phyloP scores from a whole-genome alignment of 805 yeast species.

The Barnettozyma sucrosica region DNA sequence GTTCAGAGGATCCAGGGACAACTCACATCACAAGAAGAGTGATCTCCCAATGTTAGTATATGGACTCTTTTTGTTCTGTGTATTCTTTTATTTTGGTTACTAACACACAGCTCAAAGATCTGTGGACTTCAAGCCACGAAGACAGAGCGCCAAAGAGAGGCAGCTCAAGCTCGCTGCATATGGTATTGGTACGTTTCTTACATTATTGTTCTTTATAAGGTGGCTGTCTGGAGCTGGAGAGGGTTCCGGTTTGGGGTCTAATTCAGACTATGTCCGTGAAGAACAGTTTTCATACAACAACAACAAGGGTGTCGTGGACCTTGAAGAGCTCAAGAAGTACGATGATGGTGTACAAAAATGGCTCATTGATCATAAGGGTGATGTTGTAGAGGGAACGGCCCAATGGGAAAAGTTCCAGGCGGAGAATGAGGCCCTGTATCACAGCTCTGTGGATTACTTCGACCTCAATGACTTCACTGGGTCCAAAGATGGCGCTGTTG shows the following conservation, averaged over 20 bases:
- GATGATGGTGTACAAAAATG: constrained; percentile 35
- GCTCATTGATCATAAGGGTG: constrained; percentile 31
- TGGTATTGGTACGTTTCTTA: neutral
- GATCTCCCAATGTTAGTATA: constrained; percentile 42
- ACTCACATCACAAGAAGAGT: constrained; percentile 35
- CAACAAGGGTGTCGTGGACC: constrained; percentile 28
- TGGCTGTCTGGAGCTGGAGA: neutral
- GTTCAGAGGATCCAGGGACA: constrained; percentile 22
- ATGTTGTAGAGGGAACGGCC: constrained; percentile 25
- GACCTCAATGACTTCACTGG: constrained; percentile 59
- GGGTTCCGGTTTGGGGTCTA: neutral
- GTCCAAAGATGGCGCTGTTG: constrained; percentile 38
- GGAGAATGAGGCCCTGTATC: constrained; percentile 35
- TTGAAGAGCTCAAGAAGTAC: constrained; percentile 27
- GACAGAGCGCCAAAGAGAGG: neutral
- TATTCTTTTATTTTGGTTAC: neutral
- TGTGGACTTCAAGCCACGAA: constrained; percentile 26
- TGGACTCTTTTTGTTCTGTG: too few species aligned
- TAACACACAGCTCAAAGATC: constrained; percentile 21
- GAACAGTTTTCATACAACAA: neutral
- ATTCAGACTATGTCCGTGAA: constrained; percentile 2
- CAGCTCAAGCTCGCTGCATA: neutral
- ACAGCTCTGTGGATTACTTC: constrained; percentile 49
- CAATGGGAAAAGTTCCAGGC: constrained; percentile 18
- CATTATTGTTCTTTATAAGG: neutral